A percentile compares a stretch with the other conserved stretches of the same genome.
Evolutionary conservation across 2,329 filamentous ascomycete species (phyloP).

Genomic region (Emmonsia crescens): DNA sequence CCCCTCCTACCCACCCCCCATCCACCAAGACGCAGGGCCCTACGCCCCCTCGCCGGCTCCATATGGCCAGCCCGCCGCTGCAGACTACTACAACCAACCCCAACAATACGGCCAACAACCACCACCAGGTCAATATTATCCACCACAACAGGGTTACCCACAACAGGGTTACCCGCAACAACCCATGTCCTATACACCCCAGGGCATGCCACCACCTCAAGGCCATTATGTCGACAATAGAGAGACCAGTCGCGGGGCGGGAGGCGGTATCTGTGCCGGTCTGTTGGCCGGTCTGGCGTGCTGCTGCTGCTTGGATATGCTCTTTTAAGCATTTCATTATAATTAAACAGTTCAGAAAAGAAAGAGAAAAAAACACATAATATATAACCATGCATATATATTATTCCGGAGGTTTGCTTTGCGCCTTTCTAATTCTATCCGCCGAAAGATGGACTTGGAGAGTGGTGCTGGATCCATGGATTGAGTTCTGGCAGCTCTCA

Average conservation of each 20-base stretch:
- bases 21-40: conserved; percentile 23
- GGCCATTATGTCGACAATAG: conserved; percentile 29
- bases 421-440: background rate
- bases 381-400: background rate
- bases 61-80: conserved; percentile 11
- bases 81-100: conserved; percentile 3
- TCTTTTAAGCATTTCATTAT: conserved; percentile 29
- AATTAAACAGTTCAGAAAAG: no score
- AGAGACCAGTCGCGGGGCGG: conserved; percentile 19
- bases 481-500: background rate
- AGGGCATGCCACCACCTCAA: conserved; percentile 27
- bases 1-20: conserved; percentile 27
- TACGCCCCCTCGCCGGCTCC: conserved; percentile 11
- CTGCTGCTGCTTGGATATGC: conserved; percentile 41
- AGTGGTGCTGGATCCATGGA: background rate
- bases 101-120: conserved; percentile 1
- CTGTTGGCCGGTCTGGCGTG: conserved; percentile 38
- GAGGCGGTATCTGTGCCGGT: conserved; percentile 36
- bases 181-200: conserved; percentile 30
- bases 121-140: background rate
- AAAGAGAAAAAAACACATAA: background rate
- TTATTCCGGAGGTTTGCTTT: background rate
- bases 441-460: background rate
- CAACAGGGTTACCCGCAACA: conserved; percentile 22
- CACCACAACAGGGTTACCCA: conserved; percentile 8